Evolutionary conservation across 768 basidiomycete species (phyloP).

Genomic region (Pleurotus salmoneostramineus): DNA sequence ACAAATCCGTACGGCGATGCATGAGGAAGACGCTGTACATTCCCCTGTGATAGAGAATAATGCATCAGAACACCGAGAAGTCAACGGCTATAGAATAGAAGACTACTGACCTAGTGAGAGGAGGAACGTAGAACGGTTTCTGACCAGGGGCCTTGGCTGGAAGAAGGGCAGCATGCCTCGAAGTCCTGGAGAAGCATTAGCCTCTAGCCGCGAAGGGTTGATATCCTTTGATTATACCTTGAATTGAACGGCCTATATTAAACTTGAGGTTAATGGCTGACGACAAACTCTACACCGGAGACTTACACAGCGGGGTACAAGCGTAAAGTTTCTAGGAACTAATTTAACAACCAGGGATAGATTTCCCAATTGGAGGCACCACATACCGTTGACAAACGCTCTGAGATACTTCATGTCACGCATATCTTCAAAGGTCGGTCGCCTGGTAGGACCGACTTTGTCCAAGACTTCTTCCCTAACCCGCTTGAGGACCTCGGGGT

Average conservation of each 20-base stretch:
- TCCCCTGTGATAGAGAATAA: conserved; percentile 19
- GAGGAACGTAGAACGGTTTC: conserved; percentile 36
- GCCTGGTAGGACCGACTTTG: conserved; percentile 35
- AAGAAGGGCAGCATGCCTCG: conserved; percentile 20
- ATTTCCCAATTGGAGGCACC: background rate
- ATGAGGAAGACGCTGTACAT: conserved; percentile 50
- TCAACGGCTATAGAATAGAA: too few species aligned
- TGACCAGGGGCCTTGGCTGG: conserved; percentile 25
- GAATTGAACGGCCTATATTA: conserved; percentile 32
- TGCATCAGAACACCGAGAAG: too few species aligned
- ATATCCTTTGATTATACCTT: conserved; percentile 13
- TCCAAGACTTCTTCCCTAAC: conserved; percentile 49
- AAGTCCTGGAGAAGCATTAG: conserved; percentile 11
- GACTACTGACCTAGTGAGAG: conserved; percentile 23
- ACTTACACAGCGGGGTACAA: conserved; percentile 49
- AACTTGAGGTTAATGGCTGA: background rate
- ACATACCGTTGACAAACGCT: conserved; percentile 51
- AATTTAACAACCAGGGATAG: background rate
- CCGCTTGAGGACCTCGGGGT: conserved; percentile 39
- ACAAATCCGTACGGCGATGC: conserved; percentile 60
- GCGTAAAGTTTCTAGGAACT: conserved; percentile 43
- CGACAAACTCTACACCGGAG: background rate
- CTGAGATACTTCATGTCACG: conserved; percentile 55
- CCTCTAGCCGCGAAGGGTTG: background rate
- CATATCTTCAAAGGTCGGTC: conserved; percentile 53